Evolutionary conservation across 352 stramenopile species (phyloP), one percentile per base, ranked within the genome.

Genomic region (Phytophthora melonis): DNA sequence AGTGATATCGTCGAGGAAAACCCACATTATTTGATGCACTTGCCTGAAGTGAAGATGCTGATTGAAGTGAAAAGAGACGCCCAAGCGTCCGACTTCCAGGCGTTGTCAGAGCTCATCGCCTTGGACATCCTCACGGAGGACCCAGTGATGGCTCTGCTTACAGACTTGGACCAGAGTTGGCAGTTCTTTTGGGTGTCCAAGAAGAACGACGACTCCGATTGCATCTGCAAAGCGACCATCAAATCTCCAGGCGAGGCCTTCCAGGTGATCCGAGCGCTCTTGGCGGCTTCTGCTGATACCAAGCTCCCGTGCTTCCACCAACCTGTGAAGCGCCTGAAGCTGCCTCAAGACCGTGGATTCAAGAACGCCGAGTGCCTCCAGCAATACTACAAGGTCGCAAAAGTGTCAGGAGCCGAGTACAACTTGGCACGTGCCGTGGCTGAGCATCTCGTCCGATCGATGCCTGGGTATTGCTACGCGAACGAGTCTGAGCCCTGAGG

Each of bases 1-100:
- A 79, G 75, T 72, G 61, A 78, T 69, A 8, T 70, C 10, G 74
- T 68, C 32, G 57, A 66, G 53, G 36, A 69, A 25, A 49, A n/a
- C 8, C 61, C 66, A 11, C 0, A 6, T n/a, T 16, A 79, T 56
- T 49, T 80, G 57, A 2, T 60, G 39, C 58, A 65, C 3, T 71
- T 86, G 23, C 77, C 79, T 77, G 60, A 55, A 41, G 80, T 80
- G 61, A 82, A 72, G 63, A 80, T 87, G 78, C 65, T 84, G 50
- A 79, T 85, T 59, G 76, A 90, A 82, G 78, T 87, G 67, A 82
- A 85, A 59, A 74, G n/a, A 58, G 27, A 54, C 11, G 55, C 87
- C 19, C 39, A 81, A 79, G 27, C 27, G 27, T 32, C 27, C 27
- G 39, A 14, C 39, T 47, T 47, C 39, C 39, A 47, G 39, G 39